Conservation (phyloP, 2,329 filamentous ascomycete species). For the Neofusicoccum ribis region DNA sequence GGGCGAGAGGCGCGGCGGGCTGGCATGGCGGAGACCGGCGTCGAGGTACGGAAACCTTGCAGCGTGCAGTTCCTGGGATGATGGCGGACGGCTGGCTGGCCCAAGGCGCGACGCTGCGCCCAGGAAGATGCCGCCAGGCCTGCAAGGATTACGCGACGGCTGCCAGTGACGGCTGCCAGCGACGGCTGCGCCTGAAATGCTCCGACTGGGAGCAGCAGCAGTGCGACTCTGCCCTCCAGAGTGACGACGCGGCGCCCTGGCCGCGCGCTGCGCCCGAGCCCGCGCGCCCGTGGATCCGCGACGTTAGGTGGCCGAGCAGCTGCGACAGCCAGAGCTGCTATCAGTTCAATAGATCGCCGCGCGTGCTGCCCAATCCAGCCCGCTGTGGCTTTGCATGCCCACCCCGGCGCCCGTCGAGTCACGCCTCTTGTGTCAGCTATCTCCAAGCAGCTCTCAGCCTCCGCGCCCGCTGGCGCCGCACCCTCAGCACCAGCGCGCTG, state of each 20-base stretch:
- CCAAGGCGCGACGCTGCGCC: background rate
- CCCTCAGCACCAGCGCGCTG: background rate
- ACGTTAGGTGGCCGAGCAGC: background rate
- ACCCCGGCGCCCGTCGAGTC: constrained; percentile 14
- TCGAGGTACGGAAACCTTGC: constrained; percentile 7
- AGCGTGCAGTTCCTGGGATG: constrained; percentile 15
- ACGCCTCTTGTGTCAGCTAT: constrained; percentile 16
- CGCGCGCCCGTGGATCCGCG: background rate
- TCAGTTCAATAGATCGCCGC: constrained; percentile 1
- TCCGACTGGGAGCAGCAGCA: background rate
- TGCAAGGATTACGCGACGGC: constrained; percentile 7
- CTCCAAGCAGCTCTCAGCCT: constrained; percentile 16
- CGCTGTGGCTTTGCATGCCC: constrained; percentile 15
- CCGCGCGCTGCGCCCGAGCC: background rate
- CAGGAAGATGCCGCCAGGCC: constrained; percentile 5
- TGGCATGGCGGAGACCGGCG: background rate
- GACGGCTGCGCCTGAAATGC: background rate
- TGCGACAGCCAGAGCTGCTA: background rate
- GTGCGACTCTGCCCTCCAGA: background rate
- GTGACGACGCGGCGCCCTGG: background rate
- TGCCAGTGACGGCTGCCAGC: background rate
- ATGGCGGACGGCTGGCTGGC: background rate
- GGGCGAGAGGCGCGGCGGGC: background rate
- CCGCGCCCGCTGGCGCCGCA: background rate
- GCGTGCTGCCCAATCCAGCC: constrained; percentile 12